Base-by-base conservation (phyloP, 768 basidiomycete species). In the Gyrodon lividus region DNA sequence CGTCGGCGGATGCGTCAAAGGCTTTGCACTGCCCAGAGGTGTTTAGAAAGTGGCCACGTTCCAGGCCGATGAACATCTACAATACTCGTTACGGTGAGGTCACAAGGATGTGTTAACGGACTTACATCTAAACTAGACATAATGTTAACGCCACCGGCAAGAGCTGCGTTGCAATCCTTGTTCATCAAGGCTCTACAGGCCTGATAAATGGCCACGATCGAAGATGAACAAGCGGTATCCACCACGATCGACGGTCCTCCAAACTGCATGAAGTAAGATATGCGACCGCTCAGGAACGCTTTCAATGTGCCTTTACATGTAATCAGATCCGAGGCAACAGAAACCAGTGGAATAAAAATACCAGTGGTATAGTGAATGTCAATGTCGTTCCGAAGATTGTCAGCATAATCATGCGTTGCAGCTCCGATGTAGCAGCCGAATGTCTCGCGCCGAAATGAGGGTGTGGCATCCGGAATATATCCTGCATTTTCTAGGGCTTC, bases 211-310 rank as follows among this genome's bases (percentile, higher is more conserved):
- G 86, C 85, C 13, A 84, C 79, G 28, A 76, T 68, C 5, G 86
- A 86, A 4, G 86, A 85, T 7, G 87, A 89, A 63, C 88, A 89
- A 0, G 87, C 85, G 0, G 87, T 89, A 54, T 90, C 85, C 31
- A 87, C 68, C 1, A 86, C 84, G 16, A 86, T 70, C 0, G 87
- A 88, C 1, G 87, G 87, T 0, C 88, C 88, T 33, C 82, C 73
- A 41, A 87, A 73, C 50, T 79, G 73, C 74, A 88, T 81, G 4
- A 79, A 81, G 56, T 87, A 82, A 1, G 87, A 86, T 45, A 89
- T 74, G 19, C 86, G 81, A 9, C 88, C 87, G 51, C 84, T 85
- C 41, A 87, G 67, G 63, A 88, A 88, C 24, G 86, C 78, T 35
- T 71, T 74, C 43, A 87, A 60, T 0, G 83, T 90, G n/a, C 87